phyloP scores from a whole-genome alignment of 139 green algal genomes.

The Haematococcus lacustris region DNA sequence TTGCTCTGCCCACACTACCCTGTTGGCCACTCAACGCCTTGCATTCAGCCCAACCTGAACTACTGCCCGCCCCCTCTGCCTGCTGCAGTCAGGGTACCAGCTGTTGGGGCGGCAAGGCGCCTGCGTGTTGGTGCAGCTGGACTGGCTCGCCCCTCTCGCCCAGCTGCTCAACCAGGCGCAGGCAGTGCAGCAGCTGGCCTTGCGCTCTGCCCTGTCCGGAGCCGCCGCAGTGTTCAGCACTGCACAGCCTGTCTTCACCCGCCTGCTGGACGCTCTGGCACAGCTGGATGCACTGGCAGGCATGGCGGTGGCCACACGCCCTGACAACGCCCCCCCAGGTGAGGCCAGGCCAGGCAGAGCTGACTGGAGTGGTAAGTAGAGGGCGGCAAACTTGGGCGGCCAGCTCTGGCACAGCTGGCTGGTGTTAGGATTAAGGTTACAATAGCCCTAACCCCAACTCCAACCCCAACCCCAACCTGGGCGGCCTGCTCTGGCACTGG shows the following conservation, averaged over 20 bases:
- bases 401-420: not conserved
- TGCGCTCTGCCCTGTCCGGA: slow-evolving; percentile 5
- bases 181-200: slow-evolving; percentile 8
- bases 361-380: not conserved
- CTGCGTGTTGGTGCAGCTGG: not conserved
- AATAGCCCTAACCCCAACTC: not conserved
- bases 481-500: too few species aligned
- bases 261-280: slow-evolving; percentile 27
- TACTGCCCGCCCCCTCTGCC: too few species aligned
- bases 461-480: not conserved
- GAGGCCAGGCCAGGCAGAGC: not conserved
- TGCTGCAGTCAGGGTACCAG: too few species aligned
- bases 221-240: too few species aligned
- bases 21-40: too few species aligned
- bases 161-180: slow-evolving; percentile 2
- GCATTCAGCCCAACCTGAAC: too few species aligned
- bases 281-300: slow-evolving; percentile 55
- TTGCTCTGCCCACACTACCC: too few species aligned
- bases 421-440: not conserved
- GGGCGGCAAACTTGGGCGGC: not conserved
- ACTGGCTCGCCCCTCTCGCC: not conserved
- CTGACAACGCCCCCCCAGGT: slow-evolving; percentile 13
- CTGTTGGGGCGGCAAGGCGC: too few species aligned
- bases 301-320: slow-evolving; percentile 45
- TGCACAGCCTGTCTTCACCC: not conserved